A percentile compares a stretch with the other conserved stretches of the same genome.
Conservation (phyloP, 1,139 yeast genomes). For the Blastobotrys capitulatus region DNA sequence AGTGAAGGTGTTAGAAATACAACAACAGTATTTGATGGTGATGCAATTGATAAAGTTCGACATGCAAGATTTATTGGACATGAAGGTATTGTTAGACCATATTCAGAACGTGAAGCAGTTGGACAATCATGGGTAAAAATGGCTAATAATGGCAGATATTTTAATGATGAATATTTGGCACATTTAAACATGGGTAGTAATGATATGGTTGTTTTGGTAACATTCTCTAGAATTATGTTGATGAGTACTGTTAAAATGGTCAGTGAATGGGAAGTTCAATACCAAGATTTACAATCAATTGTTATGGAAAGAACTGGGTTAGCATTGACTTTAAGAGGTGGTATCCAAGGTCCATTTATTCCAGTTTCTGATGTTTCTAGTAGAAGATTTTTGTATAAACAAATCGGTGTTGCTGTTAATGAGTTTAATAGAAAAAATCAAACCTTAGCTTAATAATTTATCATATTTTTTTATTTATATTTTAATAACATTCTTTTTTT, state of each 20-base stretch:
- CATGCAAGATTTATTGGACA: slow-evolving; percentile 70
- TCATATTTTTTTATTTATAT: neutral
- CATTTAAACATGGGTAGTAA: slow-evolving; percentile 63
- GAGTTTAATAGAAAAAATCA: slow-evolving; percentile 51
- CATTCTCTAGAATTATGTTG: slow-evolving; percentile 65
- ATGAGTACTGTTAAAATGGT: slow-evolving; percentile 58
- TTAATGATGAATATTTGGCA: slow-evolving; percentile 72
- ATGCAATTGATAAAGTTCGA: slow-evolving; percentile 72
- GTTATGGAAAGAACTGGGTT: slow-evolving; percentile 79
- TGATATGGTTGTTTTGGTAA: slow-evolving; percentile 70
- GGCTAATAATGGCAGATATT: slow-evolving; percentile 72
- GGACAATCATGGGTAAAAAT: slow-evolving; percentile 92
- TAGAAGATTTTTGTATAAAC: slow-evolving; percentile 61
- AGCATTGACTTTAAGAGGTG: slow-evolving; percentile 54
- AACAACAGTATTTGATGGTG: slow-evolving; percentile 83
- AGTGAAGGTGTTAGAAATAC: slow-evolving; percentile 93
- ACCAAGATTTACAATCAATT: slow-evolving; percentile 59
- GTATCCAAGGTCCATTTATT: slow-evolving; percentile 64
- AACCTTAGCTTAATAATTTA: slow-evolving; percentile 20
- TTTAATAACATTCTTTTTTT: neutral
- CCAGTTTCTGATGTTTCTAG: slow-evolving; percentile 69
- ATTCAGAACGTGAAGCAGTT: slow-evolving; percentile 77
- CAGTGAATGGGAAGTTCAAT: slow-evolving; percentile 60
- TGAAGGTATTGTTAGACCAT: slow-evolving; percentile 69
- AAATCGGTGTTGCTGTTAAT: slow-evolving; percentile 74